Percentiles rank a stretch among this genome's conserved stretches.
Evolutionary conservation across 1,284 basidiomycete species (phyloP).

Genomic region (Inonotus hispidus): DNA sequence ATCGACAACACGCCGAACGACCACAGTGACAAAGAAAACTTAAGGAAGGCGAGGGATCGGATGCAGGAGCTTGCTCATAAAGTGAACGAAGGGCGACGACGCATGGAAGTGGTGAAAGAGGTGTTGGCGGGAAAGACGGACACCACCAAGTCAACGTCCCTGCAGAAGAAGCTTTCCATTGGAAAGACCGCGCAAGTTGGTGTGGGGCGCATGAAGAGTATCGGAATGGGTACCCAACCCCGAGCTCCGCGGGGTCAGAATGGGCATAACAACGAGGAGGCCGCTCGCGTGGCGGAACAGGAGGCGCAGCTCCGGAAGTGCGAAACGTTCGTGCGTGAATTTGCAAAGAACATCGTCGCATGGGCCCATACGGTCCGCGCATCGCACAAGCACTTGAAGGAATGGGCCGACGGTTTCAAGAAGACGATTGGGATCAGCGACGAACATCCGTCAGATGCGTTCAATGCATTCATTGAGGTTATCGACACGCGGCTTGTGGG

Average conservation of each 20-base stretch:
- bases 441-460: slow-evolving; percentile 52
- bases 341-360: slow-evolving; percentile 52
- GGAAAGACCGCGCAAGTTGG: slow-evolving; percentile 43
- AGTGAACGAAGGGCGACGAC: slow-evolving; percentile 82
- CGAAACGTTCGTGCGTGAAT: slow-evolving; percentile 49
- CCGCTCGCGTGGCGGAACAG: slow-evolving; percentile 46
- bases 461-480: slow-evolving; percentile 64
- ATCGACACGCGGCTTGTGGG: slow-evolving; percentile 50
- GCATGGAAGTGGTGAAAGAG: slow-evolving; percentile 80
- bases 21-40: slow-evolving; percentile 69
- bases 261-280: slow-evolving; percentile 47
- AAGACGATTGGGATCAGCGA: slow-evolving; percentile 59
- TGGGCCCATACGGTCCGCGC: slow-evolving; percentile 51
- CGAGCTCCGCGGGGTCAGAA: slow-evolving; percentile 29
- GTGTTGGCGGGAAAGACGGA: slow-evolving; percentile 37
- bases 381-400: slow-evolving; percentile 41
- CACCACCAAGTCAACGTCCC: slow-evolving; percentile 28
- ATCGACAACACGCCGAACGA: slow-evolving; percentile 71
- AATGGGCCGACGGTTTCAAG: slow-evolving; percentile 62
- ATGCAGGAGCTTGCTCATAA: slow-evolving; percentile 78
- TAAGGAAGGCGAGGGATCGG: slow-evolving; percentile 58
- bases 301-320: slow-evolving; percentile 50
- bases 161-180: slow-evolving; percentile 36
- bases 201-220: slow-evolving; percentile 53
- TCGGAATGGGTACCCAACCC: slow-evolving; percentile 29